Evolutionary conservation across 1,139 yeast species (phyloP), one percentile per base, ranked within the genome.

Genomic region (Taphrina confusa): DNA sequence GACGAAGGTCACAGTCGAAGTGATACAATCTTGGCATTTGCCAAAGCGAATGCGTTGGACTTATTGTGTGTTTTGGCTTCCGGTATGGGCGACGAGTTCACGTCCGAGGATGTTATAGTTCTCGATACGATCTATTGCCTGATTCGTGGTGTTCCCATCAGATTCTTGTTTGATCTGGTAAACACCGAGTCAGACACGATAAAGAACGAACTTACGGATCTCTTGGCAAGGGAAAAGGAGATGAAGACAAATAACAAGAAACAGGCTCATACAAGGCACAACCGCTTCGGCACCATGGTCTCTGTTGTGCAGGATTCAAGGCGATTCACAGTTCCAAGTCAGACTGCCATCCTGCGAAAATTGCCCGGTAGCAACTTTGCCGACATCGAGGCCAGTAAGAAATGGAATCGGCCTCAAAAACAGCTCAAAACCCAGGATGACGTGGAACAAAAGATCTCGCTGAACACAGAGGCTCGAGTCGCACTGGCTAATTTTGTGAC

Each of bases 201-300:
- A 39, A 54, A 37, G 25, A 16, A 34, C 23, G 71, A 68, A 31
- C 75, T 90, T 16, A 74, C 78, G 44, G 80, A 79, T 25, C 72
- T 89, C 11, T 74, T 90, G 22, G 73, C 75, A 2, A 78, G 79
- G 56, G 97, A 89, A 69, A 75, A 77, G 33, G 76, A 76, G 42
- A 72, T 83, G 64, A 82, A 80, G 64, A 77, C 58, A 25, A 46
- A 40, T 22, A 37, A 23, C 42, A 33, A 28, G 11, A 37, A 75
- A 51, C 71, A 73, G 18, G 64, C 67, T 11, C 58, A 46, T 51
- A 64, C 91, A 0, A 79, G 98, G 58, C 98, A 92, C 69, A 92
- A 95, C 2, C 78, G 96, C 45, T 92, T 92, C 74, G 98, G 98
- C 1, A 84, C 97, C 0, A 75, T 91, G 65, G 72, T 90, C 9